phyloP scores from a whole-genome alignment of 306 rosid species.

The Fragaria vesca region DNA sequence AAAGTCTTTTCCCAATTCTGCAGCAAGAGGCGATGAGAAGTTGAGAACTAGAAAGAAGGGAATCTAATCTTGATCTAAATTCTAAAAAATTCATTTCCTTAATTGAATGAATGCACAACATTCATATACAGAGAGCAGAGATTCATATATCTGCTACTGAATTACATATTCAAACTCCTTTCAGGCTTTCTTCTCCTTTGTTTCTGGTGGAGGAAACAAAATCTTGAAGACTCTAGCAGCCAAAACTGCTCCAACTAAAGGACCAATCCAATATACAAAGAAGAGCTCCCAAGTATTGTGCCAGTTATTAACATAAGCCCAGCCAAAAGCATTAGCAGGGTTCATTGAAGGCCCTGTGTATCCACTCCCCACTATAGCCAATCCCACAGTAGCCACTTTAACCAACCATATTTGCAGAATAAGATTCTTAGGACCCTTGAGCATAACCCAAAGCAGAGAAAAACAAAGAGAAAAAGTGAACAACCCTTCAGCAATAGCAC shows the following conservation, averaged over 20 bases:
- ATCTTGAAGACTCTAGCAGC: slow-evolving; percentile 43
- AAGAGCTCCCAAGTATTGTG: slow-evolving; percentile 61
- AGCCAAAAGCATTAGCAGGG: slow-evolving; percentile 76
- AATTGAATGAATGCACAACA: background rate
- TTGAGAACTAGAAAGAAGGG: background rate
- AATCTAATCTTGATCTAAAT: background rate
- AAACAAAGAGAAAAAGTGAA: slow-evolving; percentile 44
- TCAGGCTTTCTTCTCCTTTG: slow-evolving; percentile 66
- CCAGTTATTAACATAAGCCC: slow-evolving; percentile 53
- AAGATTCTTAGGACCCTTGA: slow-evolving; percentile 49
- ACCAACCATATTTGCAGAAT: slow-evolving; percentile 50
- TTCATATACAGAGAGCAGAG: background rate
- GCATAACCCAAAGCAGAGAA: slow-evolving; percentile 34
- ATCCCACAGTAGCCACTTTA: slow-evolving; percentile 37
- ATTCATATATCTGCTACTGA: background rate
- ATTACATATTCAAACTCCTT: background rate
- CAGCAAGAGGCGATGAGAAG: background rate
- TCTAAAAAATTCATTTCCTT: background rate
- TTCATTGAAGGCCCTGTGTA: slow-evolving; percentile 72
- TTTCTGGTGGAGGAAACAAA: slow-evolving; percentile 36
- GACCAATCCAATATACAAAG: slow-evolving; percentile 61
- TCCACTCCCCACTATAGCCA: slow-evolving; percentile 42
- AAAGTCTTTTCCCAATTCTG: background rate
- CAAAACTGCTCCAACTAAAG: slow-evolving; percentile 46
- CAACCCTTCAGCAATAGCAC: slow-evolving; percentile 53